Conservation (phyloP, 495 filamentous ascomycete genomes). For the Tetracladium marchalianum region DNA sequence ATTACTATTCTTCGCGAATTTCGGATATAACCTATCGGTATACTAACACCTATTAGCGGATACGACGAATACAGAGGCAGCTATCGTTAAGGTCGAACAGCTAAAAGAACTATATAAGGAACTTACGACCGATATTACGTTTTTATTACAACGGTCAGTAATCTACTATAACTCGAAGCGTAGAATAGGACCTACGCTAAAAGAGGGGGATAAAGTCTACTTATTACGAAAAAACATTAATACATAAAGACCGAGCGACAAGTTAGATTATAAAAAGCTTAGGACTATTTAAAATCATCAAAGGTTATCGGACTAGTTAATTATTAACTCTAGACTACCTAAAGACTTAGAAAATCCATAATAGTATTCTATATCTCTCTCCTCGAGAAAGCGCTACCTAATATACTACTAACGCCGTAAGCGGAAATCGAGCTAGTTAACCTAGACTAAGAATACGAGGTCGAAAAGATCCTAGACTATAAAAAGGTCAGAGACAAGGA, state of each 20-base stretch:
- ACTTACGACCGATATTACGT: conserved; percentile 12
- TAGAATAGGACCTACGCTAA: conserved; percentile 6
- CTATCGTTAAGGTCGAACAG: neutral
- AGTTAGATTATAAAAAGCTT: conserved; percentile 20
- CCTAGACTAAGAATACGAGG: neutral
- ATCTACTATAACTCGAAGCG: conserved; percentile 9
- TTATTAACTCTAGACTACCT: conserved; percentile 4
- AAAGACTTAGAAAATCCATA: conserved; percentile 1
- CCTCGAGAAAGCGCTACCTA: conserved; percentile 1
- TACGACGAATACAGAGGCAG: neutral
- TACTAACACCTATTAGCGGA: neutral
- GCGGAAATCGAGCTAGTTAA: conserved; percentile 1
- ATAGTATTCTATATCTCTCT: conserved; percentile 5
- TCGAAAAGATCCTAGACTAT: conserved; percentile 1
- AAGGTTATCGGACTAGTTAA: neutral
- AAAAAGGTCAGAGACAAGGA: conserved; percentile 1
- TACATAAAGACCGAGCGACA: conserved; percentile 18
- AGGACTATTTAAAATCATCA: conserved; percentile 6
- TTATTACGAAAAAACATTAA: conserved; percentile 20
- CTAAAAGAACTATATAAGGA: conserved; percentile 9
- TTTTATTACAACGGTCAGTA: conserved; percentile 10
- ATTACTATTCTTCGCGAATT: conserved; percentile 7
- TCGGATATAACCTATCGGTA: conserved; percentile 6
- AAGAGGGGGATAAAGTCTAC: conserved; percentile 22
- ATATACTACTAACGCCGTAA: conserved; percentile 1